Percentiles rank a stretch among this genome's conserved stretches.
Evolutionary conservation across 1,284 basidiomycete species (phyloP).

Genomic region (Microbotryum intermedium): DNA sequence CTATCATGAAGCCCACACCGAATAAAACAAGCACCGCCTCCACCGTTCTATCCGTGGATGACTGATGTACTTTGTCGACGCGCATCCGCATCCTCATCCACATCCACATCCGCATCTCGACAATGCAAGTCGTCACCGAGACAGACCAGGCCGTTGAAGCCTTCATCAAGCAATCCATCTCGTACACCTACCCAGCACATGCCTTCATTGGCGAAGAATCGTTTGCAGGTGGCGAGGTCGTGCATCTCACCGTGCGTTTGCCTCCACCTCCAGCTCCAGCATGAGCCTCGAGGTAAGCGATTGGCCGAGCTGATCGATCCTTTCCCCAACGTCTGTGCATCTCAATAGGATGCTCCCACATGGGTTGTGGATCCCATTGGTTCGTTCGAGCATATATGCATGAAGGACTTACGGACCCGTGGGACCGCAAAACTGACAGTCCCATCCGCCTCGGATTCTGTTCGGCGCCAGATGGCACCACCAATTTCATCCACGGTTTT

Average conservation of each 20-base stretch:
- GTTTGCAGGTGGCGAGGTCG: conserved; percentile 62
- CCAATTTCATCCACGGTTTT: conserved; percentile 88
- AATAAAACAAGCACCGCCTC: background rate
- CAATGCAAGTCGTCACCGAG: conserved; percentile 68
- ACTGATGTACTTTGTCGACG: background rate
- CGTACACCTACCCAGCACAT: conserved; percentile 12
- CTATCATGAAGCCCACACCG: background rate
- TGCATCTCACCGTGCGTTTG: conserved; percentile 50
- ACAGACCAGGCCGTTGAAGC: conserved; percentile 90
- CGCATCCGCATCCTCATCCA: background rate
- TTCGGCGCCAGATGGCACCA: conserved; percentile 62
- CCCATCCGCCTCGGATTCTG: background rate
- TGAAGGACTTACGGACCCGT: no score
- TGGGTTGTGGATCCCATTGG: conserved; percentile 86
- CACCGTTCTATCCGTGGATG: background rate
- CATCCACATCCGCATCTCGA: background rate
- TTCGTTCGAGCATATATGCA: conserved; percentile 25
- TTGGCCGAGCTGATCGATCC: background rate
- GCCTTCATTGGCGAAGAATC: conserved; percentile 72
- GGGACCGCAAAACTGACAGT: background rate
- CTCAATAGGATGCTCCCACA: conserved; percentile 59
- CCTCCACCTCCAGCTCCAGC: no score
- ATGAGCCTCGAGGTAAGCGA: background rate
- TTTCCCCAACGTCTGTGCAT: no score
- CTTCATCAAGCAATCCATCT: conserved; percentile 64